Evolutionary conservation across 2,329 filamentous ascomycete species (phyloP), one percentile per base, ranked within the genome.

Genomic region (Cladophialophora carrionii): DNA sequence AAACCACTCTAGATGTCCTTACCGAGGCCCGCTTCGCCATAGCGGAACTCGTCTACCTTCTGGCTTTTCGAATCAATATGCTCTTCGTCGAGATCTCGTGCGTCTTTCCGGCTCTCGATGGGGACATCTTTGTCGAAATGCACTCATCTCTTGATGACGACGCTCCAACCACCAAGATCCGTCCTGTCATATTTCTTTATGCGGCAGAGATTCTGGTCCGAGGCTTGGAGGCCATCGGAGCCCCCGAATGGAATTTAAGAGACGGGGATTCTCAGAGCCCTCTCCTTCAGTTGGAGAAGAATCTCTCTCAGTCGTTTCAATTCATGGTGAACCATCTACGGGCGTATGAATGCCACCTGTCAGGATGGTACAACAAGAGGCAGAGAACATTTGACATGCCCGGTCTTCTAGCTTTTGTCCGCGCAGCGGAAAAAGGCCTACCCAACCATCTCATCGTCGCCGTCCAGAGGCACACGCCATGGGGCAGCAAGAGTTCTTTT

Each of bases 341-440:
- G 22, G 20, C 48, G 5, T 52, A 52, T 29, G 22, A 52, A 52
- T 52, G 48, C 48, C 22, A n/a, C 48, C 48, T 52, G 8, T 52
- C 48, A 6, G 48, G 22, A 14, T 24, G 14, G 20, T 52, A 52
- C 48, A 24, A 52, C 10, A 17, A 20, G 14, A 14, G 14, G 14
- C 2, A 14, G 20, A 24, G 26, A 8, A 24, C 48, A 29, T 4
- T 8, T 12, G 22, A 8, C 48, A 14, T 12, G 10, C 48, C 48
- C 22, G 48, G 22, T 2, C 48, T 52, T 29, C 1, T 52, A 14
- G 26, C 10, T 6, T 29, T 52, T 52, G 48, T 26, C 48, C 48
- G 48, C 20, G 48, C 22, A 10, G 10, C 48, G 4, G 6, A 52
- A 24, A 52, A 12, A 7, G 48, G 48, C 14, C 20, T 52, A 5